A percentile compares a stretch with the other conserved stretches of the same genome.
phyloP scores from a whole-genome alignment of 1,139 yeast genomes.

The Ogataea hybrid region DNA sequence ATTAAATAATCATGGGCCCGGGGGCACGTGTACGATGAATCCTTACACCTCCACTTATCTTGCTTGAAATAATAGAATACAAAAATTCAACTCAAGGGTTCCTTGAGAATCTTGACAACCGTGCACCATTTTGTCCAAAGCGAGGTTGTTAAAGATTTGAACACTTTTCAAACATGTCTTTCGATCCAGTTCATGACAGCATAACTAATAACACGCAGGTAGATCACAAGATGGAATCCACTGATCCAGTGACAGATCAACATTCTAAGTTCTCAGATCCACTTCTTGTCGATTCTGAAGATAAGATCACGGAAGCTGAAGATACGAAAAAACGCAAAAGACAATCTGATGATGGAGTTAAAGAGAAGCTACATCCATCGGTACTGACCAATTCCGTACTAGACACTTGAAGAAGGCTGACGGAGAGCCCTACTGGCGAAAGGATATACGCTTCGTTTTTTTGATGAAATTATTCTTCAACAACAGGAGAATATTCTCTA shows the following conservation, averaged over 20 bases:
- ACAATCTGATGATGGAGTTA: constrained; percentile 11
- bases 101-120: neutral
- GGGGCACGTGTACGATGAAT: constrained; percentile 5
- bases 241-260: neutral
- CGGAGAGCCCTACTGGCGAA: constrained; percentile 90
- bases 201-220: constrained; percentile 9
- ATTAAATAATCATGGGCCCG: constrained; percentile 4
- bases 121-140: neutral
- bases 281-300: constrained; percentile 1
- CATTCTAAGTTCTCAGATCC: neutral
- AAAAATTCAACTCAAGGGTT: neutral
- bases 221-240: neutral
- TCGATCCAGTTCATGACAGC: constrained; percentile 28
- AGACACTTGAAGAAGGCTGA: constrained; percentile 84
- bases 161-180: constrained; percentile 20
- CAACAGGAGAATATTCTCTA: constrained; percentile 64
- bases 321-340: constrained; percentile 7
- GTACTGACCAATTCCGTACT: constrained; percentile 38
- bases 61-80: too few species aligned
- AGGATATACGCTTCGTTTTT: constrained; percentile 84
- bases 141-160: neutral
- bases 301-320: constrained; percentile 1
- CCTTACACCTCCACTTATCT: neutral
- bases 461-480: constrained; percentile 64
- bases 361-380: constrained; percentile 25